phyloP scores from a whole-genome alignment of 345 rosid genomes.

The Populus tremula region DNA sequence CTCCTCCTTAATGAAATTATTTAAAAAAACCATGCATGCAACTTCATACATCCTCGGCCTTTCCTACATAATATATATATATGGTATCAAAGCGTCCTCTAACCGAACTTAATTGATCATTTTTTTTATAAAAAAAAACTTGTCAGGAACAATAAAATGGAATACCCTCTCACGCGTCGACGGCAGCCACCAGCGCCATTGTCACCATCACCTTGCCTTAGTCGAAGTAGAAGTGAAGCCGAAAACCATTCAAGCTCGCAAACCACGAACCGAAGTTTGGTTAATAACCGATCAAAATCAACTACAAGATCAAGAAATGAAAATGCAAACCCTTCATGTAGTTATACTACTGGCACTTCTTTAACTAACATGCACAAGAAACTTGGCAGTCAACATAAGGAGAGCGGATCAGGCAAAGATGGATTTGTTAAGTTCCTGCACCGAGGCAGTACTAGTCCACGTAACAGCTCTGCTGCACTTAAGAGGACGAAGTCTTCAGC shows the following conservation, averaged over 20 bases:
- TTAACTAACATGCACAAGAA: constrained; percentile 16
- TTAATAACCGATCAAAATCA: constrained; percentile 36
- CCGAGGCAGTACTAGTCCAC: constrained; percentile 34
- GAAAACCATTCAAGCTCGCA: constrained; percentile 19
- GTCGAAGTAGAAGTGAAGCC: constrained; percentile 48
- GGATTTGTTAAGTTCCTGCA: constrained; percentile 37
- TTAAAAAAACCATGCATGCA: too few species aligned
- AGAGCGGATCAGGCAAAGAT: constrained; percentile 10
- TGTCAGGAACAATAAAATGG: constrained; percentile 15
- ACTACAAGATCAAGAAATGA: constrained; percentile 36
- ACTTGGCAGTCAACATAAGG: background rate
- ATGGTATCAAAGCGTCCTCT: too few species aligned
- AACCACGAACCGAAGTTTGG: constrained; percentile 20
- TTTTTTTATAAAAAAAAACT: too few species aligned
- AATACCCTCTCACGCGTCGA: constrained; percentile 4
- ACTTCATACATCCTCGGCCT: too few species aligned
- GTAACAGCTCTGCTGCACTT: constrained; percentile 16
- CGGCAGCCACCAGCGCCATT: constrained; percentile 12
- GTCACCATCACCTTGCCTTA: constrained; percentile 19
- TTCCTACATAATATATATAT: too few species aligned
- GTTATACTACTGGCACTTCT: background rate
- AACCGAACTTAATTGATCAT: too few species aligned
- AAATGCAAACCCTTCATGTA: background rate
- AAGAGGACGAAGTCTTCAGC: constrained; percentile 30
- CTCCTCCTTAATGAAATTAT: background rate